Evolutionary conservation across 1,284 basidiomycete genomes (phyloP).

Genomic region (Exobasidium rhododendri): DNA sequence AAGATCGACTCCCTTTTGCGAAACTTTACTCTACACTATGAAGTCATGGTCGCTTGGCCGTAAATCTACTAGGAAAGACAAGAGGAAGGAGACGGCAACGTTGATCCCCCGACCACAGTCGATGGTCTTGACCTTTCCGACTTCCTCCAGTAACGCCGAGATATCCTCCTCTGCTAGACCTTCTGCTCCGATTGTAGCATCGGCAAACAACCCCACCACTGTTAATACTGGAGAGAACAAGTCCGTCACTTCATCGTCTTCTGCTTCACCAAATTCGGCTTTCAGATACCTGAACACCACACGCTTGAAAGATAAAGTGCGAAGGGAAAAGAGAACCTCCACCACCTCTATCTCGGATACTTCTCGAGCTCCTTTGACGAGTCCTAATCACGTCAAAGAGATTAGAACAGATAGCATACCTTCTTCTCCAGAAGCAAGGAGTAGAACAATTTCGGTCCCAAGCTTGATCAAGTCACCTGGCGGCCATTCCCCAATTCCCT

Average conservation of each 20-base stretch:
- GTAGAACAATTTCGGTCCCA: background rate
- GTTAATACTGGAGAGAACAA: no score
- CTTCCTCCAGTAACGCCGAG: background rate
- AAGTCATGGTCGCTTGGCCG: constrained; percentile 3
- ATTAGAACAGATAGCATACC: no score
- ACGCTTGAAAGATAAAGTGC: background rate
- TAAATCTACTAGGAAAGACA: background rate
- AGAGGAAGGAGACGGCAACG: background rate
- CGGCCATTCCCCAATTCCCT: background rate
- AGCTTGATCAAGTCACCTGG: constrained; percentile 3
- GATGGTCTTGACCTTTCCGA: background rate
- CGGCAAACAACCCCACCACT: background rate
- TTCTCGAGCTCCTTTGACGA: no score
- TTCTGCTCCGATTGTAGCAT: background rate
- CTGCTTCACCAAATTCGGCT: background rate
- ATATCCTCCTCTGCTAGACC: background rate
- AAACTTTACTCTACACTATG: no score
- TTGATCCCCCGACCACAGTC: background rate
- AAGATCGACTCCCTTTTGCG: no score
- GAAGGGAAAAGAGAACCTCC: background rate
- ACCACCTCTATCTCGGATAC: background rate
- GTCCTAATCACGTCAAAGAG: no score
- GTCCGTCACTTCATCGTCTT: no score
- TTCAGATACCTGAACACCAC: background rate
- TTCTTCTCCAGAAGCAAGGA: background rate